phyloP scores from a whole-genome alignment of 2,329 filamentous ascomycete genomes.

The Atkinsonella texensis region DNA sequence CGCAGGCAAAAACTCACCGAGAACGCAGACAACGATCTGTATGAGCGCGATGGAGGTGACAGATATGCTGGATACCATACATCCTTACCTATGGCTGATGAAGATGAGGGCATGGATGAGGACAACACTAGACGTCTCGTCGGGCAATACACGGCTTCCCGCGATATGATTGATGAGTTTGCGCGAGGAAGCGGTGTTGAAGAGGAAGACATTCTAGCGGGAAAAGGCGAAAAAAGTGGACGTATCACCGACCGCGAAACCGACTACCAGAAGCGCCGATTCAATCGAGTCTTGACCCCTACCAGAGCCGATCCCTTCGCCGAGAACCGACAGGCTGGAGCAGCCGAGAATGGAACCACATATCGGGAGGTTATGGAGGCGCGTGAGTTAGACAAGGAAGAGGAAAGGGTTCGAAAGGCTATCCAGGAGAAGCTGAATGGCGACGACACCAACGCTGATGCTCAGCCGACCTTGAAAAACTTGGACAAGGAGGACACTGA shows the following conservation, averaged over 20 bases:
- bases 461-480: constrained; percentile 64
- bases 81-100: constrained; percentile 70
- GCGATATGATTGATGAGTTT: constrained; percentile 88
- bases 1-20: constrained; percentile 90
- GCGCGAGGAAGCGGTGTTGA: constrained; percentile 74
- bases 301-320: constrained; percentile 80
- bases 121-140: constrained; percentile 68
- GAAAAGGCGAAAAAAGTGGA: constrained; percentile 73
- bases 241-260: constrained; percentile 89
- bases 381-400: constrained; percentile 84
- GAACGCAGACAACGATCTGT: constrained; percentile 76
- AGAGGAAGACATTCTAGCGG: constrained; percentile 80
- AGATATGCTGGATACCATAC: constrained; percentile 84
- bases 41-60: constrained; percentile 65
- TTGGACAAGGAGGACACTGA: constrained; percentile 64
- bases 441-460: constrained; percentile 48
- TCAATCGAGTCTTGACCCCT: constrained; percentile 77
- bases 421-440: constrained; percentile 63
- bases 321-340: constrained; percentile 56
- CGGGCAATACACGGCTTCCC: constrained; percentile 91
- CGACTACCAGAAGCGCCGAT: constrained; percentile 93
- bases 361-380: constrained; percentile 88
- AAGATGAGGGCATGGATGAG: constrained; percentile 68
- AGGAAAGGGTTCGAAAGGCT: constrained; percentile 69
- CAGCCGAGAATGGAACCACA: constrained; percentile 59